A percentile compares a stretch with the other conserved stretches of the same genome.
Evolutionary conservation across 1,284 basidiomycete genomes (phyloP).

Genomic region (Melampsora americana): DNA sequence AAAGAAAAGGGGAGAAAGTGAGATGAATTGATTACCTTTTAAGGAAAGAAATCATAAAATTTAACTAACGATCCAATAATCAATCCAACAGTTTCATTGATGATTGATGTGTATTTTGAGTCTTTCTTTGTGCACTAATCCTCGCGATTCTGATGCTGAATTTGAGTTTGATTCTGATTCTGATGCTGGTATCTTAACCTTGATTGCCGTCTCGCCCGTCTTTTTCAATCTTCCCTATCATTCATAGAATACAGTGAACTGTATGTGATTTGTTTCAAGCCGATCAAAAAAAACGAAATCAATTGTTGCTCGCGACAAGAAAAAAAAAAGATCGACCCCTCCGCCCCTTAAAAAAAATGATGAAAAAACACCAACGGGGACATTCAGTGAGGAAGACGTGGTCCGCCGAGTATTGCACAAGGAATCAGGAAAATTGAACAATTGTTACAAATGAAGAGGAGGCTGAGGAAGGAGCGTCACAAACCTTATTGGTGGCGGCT

Average conservation of each 20-base stretch:
- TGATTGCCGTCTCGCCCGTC: neutral
- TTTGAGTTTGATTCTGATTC: neutral
- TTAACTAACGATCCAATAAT: neutral
- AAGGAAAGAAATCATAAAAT: neutral
- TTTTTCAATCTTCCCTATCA: neutral
- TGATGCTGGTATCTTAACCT: neutral
- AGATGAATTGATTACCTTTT: slow-evolving; percentile 4
- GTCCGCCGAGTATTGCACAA: neutral
- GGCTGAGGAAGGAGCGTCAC: neutral
- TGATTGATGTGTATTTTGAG: too few species aligned
- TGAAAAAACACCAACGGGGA: neutral
- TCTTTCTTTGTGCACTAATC: too few species aligned
- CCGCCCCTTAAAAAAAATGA: neutral
- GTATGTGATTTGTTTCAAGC: neutral
- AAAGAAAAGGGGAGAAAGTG: neutral
- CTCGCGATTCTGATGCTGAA: too few species aligned
- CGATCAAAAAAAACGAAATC: neutral
- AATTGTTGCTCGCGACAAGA: neutral
- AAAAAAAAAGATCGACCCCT: neutral
- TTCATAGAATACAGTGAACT: neutral
- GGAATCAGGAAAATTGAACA: neutral
- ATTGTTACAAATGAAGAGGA: neutral
- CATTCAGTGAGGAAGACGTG: neutral
- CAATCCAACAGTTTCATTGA: neutral
- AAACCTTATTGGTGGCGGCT: slow-evolving; percentile 1